A percentile compares a stretch with the other conserved stretches of the same genome.
Conservation (phyloP, 2,329 filamentous ascomycete genomes). For the Cryphonectria carpinicola region DNA sequence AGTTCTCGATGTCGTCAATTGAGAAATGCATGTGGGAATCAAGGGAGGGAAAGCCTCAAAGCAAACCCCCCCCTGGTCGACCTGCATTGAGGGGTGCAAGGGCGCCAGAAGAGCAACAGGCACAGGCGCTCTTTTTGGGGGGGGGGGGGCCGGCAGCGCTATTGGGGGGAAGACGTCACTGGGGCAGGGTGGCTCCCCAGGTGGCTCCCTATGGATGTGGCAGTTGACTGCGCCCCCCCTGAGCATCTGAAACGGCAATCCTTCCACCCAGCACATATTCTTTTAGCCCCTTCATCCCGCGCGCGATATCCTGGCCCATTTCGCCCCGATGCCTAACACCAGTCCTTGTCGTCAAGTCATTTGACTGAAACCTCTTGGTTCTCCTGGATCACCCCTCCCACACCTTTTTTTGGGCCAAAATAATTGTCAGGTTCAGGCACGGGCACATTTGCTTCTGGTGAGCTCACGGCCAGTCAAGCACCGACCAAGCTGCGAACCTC, state of each 20-base stretch:
- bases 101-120: neutral
- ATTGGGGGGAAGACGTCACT: neutral
- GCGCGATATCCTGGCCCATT: conserved; percentile 1
- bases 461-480: neutral
- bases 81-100: neutral
- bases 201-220: conserved; percentile 1
- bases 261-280: conserved; percentile 23
- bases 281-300: conserved; percentile 14
- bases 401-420: neutral
- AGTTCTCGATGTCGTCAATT: conserved; percentile 2
- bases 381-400: neutral
- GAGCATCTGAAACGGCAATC: conserved; percentile 27
- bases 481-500: conserved; percentile 5
- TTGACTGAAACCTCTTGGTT: conserved; percentile 15
- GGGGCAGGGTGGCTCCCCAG: neutral
- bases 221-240: conserved; percentile 27
- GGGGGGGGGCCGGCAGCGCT: too few relatives aligned
- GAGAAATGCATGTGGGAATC: neutral
- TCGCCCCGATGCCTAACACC: too few relatives aligned
- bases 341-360: neutral
- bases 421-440: neutral
- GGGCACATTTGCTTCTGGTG: neutral
- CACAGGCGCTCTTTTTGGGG: neutral
- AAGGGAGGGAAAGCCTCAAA: neutral
- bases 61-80: neutral